Base-by-base conservation (phyloP, 2,329 filamentous ascomycete genomes). In the Colletotrichum horii region DNA sequence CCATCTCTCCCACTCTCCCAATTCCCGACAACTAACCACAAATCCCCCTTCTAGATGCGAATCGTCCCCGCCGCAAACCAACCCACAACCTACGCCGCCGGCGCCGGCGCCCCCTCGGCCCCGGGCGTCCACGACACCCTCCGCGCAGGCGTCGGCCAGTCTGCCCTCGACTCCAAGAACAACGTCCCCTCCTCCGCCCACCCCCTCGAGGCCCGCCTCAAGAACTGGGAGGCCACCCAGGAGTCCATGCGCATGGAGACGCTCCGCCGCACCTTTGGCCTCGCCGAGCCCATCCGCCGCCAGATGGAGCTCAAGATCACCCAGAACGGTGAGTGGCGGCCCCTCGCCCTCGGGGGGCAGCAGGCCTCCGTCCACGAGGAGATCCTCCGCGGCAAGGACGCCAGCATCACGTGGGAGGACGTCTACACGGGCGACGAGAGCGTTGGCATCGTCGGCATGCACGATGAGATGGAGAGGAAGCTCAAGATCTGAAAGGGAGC, bases 241-340 rank as follows among this genome's bases (percentile, higher is more conserved):
- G 94, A 98, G 81, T 85, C 88, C 38, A 86, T 98, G 83, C 97
- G 97, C 87, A 97, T 98, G 94, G 93, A 96, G 87, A 90, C 93
- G 68, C 91, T 98, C 81, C 93, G 95, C 78, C 94, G 95, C 79
- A 93, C 95, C 62, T 98, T 96, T 85, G 97, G 97, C 78, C 93
- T 98, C 81, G 95, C 94, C 30, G 97, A 98, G 90, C 97, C 97
- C 4, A 93, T 98, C 81, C 93, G 96, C 73, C 92, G 96, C 70
- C 95, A 94, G 77, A 98, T 99, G 97, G 97, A 99, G 89, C 90
- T 98, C 84, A 95, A 95, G 91, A 96, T 98, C 83, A 93, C 95
- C 22, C 88, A 92, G 77, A 92, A 94, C 76, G 94, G 95, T 78
- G 93, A 95, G 85, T 98, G 96, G 94, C 90, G 92, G 81, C 95